A percentile compares a stretch with the other conserved stretches of the same genome.
phyloP scores from a whole-genome alignment of 805 yeast species.

The Yamadazyma endophytica region DNA sequence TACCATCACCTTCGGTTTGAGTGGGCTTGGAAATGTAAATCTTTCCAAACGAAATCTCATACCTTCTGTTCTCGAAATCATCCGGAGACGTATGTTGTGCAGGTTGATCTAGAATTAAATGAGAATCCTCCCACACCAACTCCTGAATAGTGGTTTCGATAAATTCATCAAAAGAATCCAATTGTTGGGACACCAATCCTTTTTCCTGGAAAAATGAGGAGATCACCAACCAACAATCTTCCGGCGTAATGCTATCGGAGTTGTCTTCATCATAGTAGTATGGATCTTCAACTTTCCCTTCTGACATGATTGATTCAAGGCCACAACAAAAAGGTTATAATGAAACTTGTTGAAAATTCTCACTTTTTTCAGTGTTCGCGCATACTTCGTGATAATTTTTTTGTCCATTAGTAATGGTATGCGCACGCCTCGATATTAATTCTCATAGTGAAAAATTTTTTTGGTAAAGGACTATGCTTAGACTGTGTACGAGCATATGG shows the following conservation, averaged over 20 bases:
- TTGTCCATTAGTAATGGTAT: too few relatives aligned
- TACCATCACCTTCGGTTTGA: conserved; percentile 99
- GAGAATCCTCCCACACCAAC: conserved; percentile 92
- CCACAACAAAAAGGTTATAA: not conserved
- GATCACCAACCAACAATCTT: conserved; percentile 99
- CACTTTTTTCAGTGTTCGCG: too few relatives aligned
- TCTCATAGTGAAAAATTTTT: too few relatives aligned
- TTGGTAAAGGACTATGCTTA: too few relatives aligned
- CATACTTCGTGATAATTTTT: too few relatives aligned
- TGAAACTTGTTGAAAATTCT: too few relatives aligned
- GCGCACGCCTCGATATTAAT: too few relatives aligned
- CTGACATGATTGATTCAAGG: conserved; percentile 10
- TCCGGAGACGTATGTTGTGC: conserved; percentile 94
- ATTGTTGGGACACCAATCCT: conserved; percentile 96
- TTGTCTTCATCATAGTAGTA: conserved; percentile 70
- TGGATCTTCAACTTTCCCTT: conserved; percentile 44
- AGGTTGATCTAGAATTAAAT: conserved; percentile 92
- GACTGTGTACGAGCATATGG: too few relatives aligned
- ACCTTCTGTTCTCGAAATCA: conserved; percentile 87
- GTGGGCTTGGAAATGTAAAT: conserved; percentile 95
- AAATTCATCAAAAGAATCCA: conserved; percentile 97
- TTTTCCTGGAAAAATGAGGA: conserved; percentile 94
- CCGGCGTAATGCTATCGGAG: conserved; percentile 73
- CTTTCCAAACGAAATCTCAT: conserved; percentile 96
- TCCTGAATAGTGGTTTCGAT: conserved; percentile 96